Percentiles rank a stretch among this genome's conserved stretches.
Conservation (phyloP, 2,329 filamentous ascomycete genomes). For the Cladorrhinum sp. region DNA sequence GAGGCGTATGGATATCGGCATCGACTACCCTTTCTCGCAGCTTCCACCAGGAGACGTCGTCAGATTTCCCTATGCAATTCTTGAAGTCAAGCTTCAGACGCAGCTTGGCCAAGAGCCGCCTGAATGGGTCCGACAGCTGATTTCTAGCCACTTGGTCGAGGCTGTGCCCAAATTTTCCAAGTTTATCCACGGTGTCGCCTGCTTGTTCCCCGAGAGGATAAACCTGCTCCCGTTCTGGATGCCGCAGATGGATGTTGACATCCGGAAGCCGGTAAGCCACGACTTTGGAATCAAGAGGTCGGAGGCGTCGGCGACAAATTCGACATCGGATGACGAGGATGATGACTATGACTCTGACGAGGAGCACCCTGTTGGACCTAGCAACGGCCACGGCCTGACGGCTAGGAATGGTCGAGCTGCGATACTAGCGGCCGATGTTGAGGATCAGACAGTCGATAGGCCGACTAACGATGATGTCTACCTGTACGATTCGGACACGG, state of each 20-base stretch:
- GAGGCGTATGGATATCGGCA: conserved; percentile 95
- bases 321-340: conserved; percentile 73
- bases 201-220: conserved; percentile 81
- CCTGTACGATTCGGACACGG: conserved; percentile 89
- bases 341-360: conserved; percentile 68
- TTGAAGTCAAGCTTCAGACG: conserved; percentile 97
- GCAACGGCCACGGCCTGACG: conserved; percentile 35
- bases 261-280: conserved; percentile 85
- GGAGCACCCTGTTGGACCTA: conserved; percentile 41
- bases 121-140: conserved; percentile 93
- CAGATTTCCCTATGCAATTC: conserved; percentile 90
- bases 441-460: conserved; percentile 73
- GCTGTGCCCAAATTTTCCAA: conserved; percentile 99
- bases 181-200: conserved; percentile 93
- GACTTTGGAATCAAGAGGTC: conserved; percentile 87
- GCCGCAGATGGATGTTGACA: conserved; percentile 97
- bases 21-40: conserved; percentile 92
- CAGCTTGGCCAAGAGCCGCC: conserved; percentile 92
- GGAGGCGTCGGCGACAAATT: conserved; percentile 69
- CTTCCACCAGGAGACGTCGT: conserved; percentile 80
- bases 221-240: conserved; percentile 94
- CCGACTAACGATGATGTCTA: conserved; percentile 65
- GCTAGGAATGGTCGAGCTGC: conserved; percentile 32
- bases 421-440: conserved; percentile 61
- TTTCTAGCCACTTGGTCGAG: conserved; percentile 90